Conservation (phyloP, 139 green algal genomes). For the Coelastrella sp. region DNA sequence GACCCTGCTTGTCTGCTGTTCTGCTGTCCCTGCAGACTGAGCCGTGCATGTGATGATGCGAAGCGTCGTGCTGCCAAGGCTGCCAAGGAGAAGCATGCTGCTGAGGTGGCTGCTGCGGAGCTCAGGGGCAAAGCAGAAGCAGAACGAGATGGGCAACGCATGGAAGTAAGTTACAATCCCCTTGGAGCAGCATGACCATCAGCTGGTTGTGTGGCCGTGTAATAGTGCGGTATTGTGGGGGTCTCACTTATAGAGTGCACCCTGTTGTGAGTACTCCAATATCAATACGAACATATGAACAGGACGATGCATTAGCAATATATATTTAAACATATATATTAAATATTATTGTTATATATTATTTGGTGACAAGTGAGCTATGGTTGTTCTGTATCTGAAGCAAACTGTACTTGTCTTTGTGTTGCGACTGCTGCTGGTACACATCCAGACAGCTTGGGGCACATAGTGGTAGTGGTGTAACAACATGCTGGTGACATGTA, state of each 20-base stretch:
- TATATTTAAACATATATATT: too few relatives aligned
- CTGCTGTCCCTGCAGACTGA: constrained; percentile 16
- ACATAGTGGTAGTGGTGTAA: too few relatives aligned
- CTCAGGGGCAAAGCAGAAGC: constrained; percentile 49
- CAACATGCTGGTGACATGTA: too few relatives aligned
- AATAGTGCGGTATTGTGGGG: neutral
- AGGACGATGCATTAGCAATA: too few relatives aligned
- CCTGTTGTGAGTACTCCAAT: too few relatives aligned
- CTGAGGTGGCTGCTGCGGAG: constrained; percentile 62
- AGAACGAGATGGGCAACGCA: constrained; percentile 25
- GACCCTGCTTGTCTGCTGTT: constrained; percentile 9
- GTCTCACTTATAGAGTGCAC: neutral
- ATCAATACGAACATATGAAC: too few relatives aligned
- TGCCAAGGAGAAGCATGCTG: constrained; percentile 63
- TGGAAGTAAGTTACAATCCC: constrained; percentile 38
- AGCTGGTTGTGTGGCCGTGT: too few relatives aligned
- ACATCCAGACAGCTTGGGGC: too few relatives aligned
- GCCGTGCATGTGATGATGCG: constrained; percentile 58
- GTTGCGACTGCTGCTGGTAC: neutral
- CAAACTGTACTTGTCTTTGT: neutral
- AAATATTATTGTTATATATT: too few relatives aligned
- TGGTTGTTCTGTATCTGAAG: too few relatives aligned
- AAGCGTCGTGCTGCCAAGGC: constrained; percentile 62
- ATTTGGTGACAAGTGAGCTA: too few relatives aligned
- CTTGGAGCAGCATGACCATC: neutral